Conservation (phyloP, 805 yeast species). For the Candida sakaeoensis region DNA sequence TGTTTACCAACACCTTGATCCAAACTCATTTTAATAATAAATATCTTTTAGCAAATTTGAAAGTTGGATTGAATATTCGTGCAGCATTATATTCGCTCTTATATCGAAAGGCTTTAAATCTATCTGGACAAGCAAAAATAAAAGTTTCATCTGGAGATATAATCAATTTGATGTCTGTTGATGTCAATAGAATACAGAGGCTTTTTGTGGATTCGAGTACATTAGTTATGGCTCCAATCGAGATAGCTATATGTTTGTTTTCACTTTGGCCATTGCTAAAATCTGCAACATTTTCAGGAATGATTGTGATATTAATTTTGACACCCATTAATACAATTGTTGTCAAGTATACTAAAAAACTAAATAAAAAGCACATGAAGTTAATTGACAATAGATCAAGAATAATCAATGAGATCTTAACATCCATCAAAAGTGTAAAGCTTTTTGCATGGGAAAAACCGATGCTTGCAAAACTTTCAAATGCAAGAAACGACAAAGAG, state of each 20-base stretch:
- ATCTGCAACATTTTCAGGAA: slow-evolving; percentile 55
- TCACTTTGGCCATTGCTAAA: slow-evolving; percentile 59
- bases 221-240: slow-evolving; percentile 56
- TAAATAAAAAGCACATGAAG: slow-evolving; percentile 55
- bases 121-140: slow-evolving; percentile 65
- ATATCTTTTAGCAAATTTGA: slow-evolving; percentile 54
- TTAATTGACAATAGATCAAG: slow-evolving; percentile 59
- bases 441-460: slow-evolving; percentile 70
- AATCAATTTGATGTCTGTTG: slow-evolving; percentile 74
- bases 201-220: slow-evolving; percentile 52
- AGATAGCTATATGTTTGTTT: slow-evolving; percentile 48
- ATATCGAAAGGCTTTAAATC: slow-evolving; percentile 62
- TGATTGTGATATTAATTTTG: slow-evolving; percentile 49
- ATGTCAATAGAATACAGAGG: slow-evolving; percentile 61
- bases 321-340: slow-evolving; percentile 54
- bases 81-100: slow-evolving; percentile 65
- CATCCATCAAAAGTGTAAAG: slow-evolving; percentile 60
- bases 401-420: slow-evolving; percentile 55
- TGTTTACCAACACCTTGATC: slow-evolving; percentile 59
- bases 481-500: slow-evolving; percentile 58
- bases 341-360: slow-evolving; percentile 41
- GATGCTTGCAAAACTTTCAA: slow-evolving; percentile 48
- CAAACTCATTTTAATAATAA: slow-evolving; percentile 67
- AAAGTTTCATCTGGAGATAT: slow-evolving; percentile 73
- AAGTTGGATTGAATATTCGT: slow-evolving; percentile 62